These are phyloP conservation scores for Aureobasidium pullulans DNA, from an alignment of 2,329 filamentous ascomycete genomes.

Conservation along the genomic window DNA sequence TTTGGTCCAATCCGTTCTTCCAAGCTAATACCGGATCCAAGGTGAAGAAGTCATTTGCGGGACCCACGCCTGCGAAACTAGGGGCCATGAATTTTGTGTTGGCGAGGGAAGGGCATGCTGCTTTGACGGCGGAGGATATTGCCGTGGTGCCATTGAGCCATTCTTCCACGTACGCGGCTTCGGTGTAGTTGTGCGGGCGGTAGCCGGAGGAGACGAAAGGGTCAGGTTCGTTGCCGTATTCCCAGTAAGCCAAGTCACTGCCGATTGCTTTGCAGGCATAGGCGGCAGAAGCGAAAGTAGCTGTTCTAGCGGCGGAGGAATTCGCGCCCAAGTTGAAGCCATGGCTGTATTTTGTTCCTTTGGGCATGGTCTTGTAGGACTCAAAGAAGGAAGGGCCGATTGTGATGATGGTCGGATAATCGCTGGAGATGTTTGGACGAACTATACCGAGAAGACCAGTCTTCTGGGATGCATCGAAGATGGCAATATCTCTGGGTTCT, in stretches of 20 bases:
- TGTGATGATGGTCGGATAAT: slow-evolving; percentile 54
- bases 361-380: slow-evolving; percentile 51
- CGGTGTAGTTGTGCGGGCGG: slow-evolving; percentile 47
- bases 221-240: slow-evolving; percentile 60
- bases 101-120: slow-evolving; percentile 45
- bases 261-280: slow-evolving; percentile 51
- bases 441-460: slow-evolving; percentile 47
- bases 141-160: slow-evolving; percentile 50
- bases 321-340: slow-evolving; percentile 56
- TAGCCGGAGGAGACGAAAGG: slow-evolving; percentile 48
- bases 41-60: slow-evolving; percentile 30
- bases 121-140: slow-evolving; percentile 40
- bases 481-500: slow-evolving; percentile 45
- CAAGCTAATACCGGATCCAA: slow-evolving; percentile 46
- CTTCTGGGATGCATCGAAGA: slow-evolving; percentile 49
- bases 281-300: slow-evolving; percentile 47
- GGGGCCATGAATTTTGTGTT: slow-evolving; percentile 50
- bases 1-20: slow-evolving; percentile 45
- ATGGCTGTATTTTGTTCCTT: slow-evolving; percentile 48
- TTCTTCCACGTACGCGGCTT: slow-evolving; percentile 48
- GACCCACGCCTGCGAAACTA: slow-evolving; percentile 44
- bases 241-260: slow-evolving; percentile 48
- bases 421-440: slow-evolving; percentile 42
- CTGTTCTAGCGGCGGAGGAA: slow-evolving; percentile 43
- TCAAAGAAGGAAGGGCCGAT: slow-evolving; percentile 59